Percentiles rank a stretch among this genome's conserved stretches.
phyloP scores from a whole-genome alignment of 768 basidiomycete genomes.

The Zangia roseola region DNA sequence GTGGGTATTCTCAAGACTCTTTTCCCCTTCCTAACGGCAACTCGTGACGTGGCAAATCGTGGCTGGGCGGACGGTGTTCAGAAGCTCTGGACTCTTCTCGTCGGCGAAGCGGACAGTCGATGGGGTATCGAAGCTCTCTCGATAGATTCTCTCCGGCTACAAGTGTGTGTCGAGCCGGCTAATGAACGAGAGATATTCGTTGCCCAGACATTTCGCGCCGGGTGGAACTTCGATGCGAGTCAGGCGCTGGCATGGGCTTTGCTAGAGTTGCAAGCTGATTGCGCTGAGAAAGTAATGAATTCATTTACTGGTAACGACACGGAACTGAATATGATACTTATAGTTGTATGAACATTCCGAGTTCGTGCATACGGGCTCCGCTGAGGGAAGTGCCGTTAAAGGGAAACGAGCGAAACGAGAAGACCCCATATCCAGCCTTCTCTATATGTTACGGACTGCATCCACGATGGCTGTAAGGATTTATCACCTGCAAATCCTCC shows the following conservation, averaged over 20 bases:
- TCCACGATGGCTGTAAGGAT: slow-evolving; percentile 36
- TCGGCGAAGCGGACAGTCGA: slow-evolving; percentile 60
- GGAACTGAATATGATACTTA: not conserved
- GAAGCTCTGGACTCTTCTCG: slow-evolving; percentile 54
- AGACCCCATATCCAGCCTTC: slow-evolving; percentile 57
- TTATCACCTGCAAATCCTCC: slow-evolving; percentile 69
- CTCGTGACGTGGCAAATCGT: slow-evolving; percentile 30
- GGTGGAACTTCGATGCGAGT: slow-evolving; percentile 63
- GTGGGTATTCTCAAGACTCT: slow-evolving; percentile 69
- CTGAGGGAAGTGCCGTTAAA: slow-evolving; percentile 27
- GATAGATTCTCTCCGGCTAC: slow-evolving; percentile 63
- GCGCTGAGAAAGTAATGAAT: slow-evolving; percentile 57
- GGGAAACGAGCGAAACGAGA: slow-evolving; percentile 56
- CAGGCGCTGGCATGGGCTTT: slow-evolving; percentile 81
- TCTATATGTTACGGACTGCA: slow-evolving; percentile 45
- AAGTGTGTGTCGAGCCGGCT: slow-evolving; percentile 28
- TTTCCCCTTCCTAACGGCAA: slow-evolving; percentile 64
- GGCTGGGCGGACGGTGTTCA: slow-evolving; percentile 48
- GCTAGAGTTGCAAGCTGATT: slow-evolving; percentile 79
- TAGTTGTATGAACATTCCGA: slow-evolving; percentile 70
- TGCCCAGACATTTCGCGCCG: slow-evolving; percentile 67
- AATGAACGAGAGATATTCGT: slow-evolving; percentile 47
- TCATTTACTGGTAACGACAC: not conserved
- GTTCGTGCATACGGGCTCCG: slow-evolving; percentile 42
- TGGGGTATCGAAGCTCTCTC: slow-evolving; percentile 66